These are phyloP conservation scores for Hortaea werneckii DNA, from an alignment of 2,329 filamentous ascomycete species.

Conservation along the genomic window DNA sequence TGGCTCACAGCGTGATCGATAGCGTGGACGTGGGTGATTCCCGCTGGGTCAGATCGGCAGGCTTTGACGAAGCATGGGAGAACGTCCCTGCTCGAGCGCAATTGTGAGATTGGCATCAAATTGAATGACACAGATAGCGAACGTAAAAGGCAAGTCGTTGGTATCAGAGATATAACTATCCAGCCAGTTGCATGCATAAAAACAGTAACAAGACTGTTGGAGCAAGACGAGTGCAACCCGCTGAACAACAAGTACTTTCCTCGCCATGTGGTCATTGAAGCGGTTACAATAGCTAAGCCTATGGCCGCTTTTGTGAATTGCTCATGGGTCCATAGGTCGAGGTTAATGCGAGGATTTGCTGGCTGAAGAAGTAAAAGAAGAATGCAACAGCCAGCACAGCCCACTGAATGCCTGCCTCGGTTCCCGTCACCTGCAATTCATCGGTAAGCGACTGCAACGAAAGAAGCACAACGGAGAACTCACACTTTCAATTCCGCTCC, in stretches of 20 bases:
- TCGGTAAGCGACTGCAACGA: background rate
- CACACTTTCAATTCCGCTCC: conserved; percentile 10
- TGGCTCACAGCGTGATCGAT: conserved; percentile 54
- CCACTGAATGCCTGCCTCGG: conserved; percentile 19
- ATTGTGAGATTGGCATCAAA: conserved; percentile 5
- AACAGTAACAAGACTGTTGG: too few relatives aligned
- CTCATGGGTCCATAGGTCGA: conserved; percentile 7
- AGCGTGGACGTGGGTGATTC: conserved; percentile 44
- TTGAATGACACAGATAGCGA: too few relatives aligned
- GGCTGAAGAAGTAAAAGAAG: conserved; percentile 9
- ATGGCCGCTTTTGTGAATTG: too few relatives aligned
- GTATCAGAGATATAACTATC: too few relatives aligned
- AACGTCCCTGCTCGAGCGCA: conserved; percentile 21
- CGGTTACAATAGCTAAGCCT: too few relatives aligned
- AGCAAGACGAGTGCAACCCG: too few relatives aligned
- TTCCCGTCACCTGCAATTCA: conserved; percentile 12
- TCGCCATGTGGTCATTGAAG: too few relatives aligned
- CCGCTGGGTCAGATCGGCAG: conserved; percentile 52
- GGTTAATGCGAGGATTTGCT: conserved; percentile 6
- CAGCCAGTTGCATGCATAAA: too few relatives aligned
- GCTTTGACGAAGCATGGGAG: conserved; percentile 58
- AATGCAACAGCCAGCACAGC: conserved; percentile 11
- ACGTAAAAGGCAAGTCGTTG: too few relatives aligned
- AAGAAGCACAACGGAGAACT: background rate
- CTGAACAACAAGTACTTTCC: too few relatives aligned